Evolutionary conservation across 2,329 filamentous ascomycete genomes (phyloP), one percentile per base, ranked within the genome.

Genomic region (Arthrobotrys sinensis): DNA sequence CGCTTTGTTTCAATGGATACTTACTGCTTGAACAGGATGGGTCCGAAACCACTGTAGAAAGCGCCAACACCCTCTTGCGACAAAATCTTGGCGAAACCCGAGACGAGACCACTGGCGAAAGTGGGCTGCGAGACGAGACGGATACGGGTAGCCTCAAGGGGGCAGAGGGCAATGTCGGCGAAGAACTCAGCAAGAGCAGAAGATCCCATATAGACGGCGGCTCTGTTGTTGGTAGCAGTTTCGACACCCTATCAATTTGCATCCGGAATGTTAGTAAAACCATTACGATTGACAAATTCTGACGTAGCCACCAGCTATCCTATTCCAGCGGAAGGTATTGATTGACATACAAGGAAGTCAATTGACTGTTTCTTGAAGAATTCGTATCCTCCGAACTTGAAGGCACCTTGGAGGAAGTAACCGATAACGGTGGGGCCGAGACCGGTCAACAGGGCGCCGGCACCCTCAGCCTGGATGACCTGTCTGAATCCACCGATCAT

Each of bases 331-430:
- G 8, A 38, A 38, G 12, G 8, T 16, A 34, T 14, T 11, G n/a
- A 5, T 24, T 16, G 2, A 62, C 73, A 34, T 77, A 77, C 93
- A 83, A 96, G 86, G 80, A 88, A 80, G 88, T 93, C 91, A 86
- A 96, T 96, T 84, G 88, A 90, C 87, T 96, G 92, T 88, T 94
- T 90, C 91, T 97, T 96, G 92, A 97, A 96, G 87, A 96, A 91
- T 88, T 97, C 93, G 86, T 97, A 97, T 85, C 93, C 93, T 86
- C 93, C 93, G 86, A 96, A 96, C 88, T 96, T 96, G 89, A 96
- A 91, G 83, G 93, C 92, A 85, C 93, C 93, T 88, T 97, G 93
- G 83, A 97, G 91, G 91, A 96, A 96, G 88, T 97, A 97, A 86
- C 93, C 93, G 81, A 93, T 92, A 82, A 91, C 90, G 84, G 93